A percentile compares a stretch with the other conserved stretches of the same genome.
phyloP scores from a whole-genome alignment of 306 rosid species.

The Sophora flavescens region DNA sequence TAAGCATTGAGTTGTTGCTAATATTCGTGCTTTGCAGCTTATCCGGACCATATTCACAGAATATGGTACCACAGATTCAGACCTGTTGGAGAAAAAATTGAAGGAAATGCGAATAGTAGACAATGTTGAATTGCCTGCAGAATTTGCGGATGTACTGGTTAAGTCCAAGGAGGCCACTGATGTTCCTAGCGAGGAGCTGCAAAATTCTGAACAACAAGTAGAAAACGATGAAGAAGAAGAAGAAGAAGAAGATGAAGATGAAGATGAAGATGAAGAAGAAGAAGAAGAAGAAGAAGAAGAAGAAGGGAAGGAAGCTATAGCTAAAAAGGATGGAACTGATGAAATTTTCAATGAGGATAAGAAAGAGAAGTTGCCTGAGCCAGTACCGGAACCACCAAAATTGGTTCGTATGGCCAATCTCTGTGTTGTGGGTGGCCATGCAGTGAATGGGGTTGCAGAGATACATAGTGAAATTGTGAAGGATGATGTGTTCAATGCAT shows the following conservation, averaged over 20 bases:
- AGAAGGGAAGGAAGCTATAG: slow-evolving; percentile 43
- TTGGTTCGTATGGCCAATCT: slow-evolving; percentile 97
- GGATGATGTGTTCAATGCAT: slow-evolving; percentile 90
- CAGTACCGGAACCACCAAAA: slow-evolving; percentile 83
- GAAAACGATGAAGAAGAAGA: slow-evolving; percentile 24
- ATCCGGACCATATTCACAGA: slow-evolving; percentile 71
- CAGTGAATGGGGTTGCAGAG: slow-evolving; percentile 98
- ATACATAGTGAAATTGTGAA: slow-evolving; percentile 97
- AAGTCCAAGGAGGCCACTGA: slow-evolving; percentile 56
- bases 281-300: slow-evolving; percentile 23
- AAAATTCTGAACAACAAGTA: slow-evolving; percentile 50
- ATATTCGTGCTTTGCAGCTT: slow-evolving; percentile 69
- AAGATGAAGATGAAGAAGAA: slow-evolving; percentile 20
- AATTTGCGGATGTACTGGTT: slow-evolving; percentile 67
- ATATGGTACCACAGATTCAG: slow-evolving; percentile 71
- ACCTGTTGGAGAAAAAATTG: slow-evolving; percentile 72
- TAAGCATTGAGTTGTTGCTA: slow-evolving; percentile 41
- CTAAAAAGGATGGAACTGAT: slow-evolving; percentile 53
- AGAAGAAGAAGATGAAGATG: slow-evolving; percentile 37
- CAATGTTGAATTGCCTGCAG: slow-evolving; percentile 84
- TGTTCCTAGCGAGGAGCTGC: slow-evolving; percentile 51
- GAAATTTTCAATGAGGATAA: slow-evolving; percentile 49
- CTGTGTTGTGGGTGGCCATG: slow-evolving; percentile 96
- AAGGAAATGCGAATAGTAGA: slow-evolving; percentile 93
- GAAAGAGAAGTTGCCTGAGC: slow-evolving; percentile 60